A percentile compares a stretch with the other conserved stretches of the same genome.
phyloP scores from a whole-genome alignment of 2,329 filamentous ascomycete species.

The Cordyceps pruinosa region DNA sequence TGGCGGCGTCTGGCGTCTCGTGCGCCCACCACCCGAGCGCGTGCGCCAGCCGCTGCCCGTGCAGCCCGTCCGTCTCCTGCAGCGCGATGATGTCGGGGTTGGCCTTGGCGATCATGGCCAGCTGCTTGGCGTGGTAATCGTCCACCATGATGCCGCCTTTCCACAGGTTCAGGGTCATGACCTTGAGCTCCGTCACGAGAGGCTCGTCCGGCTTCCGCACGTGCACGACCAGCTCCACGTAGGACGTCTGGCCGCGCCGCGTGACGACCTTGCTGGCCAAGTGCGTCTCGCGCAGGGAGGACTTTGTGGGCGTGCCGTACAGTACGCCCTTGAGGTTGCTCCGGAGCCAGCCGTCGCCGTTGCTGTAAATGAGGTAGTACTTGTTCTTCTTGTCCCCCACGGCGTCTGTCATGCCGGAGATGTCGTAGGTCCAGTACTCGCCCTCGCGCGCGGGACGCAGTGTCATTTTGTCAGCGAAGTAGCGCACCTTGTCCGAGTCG shows the following conservation, averaged over 20 bases:
- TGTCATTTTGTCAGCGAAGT: constrained; percentile 24
- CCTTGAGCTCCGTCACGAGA: constrained; percentile 27
- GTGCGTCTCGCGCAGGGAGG: constrained; percentile 14
- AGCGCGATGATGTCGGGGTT: constrained; percentile 31
- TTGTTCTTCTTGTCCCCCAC: constrained; percentile 18
- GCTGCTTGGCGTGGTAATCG: constrained; percentile 32
- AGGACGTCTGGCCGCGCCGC: constrained; percentile 17
- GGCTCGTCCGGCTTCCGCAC: constrained; percentile 20
- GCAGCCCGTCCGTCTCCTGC: constrained; percentile 28
- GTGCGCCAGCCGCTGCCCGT: constrained; percentile 26
- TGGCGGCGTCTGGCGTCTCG: constrained; percentile 26
- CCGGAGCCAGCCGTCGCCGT: constrained; percentile 25
- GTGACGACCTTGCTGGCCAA: constrained; percentile 24
- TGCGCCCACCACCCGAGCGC: constrained; percentile 34
- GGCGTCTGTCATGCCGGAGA: constrained; percentile 27
- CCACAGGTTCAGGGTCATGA: constrained; percentile 36
- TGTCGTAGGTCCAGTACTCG: constrained; percentile 24
- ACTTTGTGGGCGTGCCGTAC: constrained; percentile 26
- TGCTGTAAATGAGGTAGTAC: constrained; percentile 22
- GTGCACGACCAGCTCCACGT: constrained; percentile 25
- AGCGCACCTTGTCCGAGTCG: background rate
- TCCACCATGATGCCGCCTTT: constrained; percentile 29
- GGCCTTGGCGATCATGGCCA: constrained; percentile 24
- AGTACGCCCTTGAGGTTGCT: constrained; percentile 27
- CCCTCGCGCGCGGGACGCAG: constrained; percentile 29